These are phyloP conservation scores for Henckelia pumila DNA, from an alignment of 257 asterid species.

Conservation along the genomic window DNA sequence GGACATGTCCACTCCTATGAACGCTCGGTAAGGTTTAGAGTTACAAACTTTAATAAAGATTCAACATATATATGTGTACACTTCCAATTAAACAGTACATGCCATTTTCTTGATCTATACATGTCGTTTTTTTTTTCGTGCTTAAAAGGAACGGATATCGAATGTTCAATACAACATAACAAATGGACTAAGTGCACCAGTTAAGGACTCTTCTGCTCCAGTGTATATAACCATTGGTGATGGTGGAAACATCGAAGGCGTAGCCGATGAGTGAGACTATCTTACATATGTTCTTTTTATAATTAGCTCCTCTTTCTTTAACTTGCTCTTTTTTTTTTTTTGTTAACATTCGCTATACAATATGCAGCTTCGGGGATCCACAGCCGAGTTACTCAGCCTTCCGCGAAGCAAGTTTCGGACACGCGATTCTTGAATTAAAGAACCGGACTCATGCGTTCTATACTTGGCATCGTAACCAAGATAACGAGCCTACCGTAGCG, in stretches of 20 bases:
- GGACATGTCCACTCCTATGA: conserved; percentile 62
- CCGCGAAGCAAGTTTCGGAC: conserved; percentile 60
- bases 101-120: neutral
- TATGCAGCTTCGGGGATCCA: conserved; percentile 40
- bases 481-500: conserved; percentile 36
- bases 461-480: conserved; percentile 61
- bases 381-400: conserved; percentile 58
- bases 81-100: neutral
- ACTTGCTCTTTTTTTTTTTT: neutral
- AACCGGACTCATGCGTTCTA: conserved; percentile 52
- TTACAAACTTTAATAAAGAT: neutral
- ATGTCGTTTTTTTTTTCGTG: neutral
- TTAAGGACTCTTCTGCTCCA: conserved; percentile 44
- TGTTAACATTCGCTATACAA: neutral
- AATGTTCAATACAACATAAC: conserved; percentile 45
- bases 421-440: conserved; percentile 49
- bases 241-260: conserved; percentile 64
- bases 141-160: conserved; percentile 38
- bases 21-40: conserved; percentile 33
- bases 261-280: conserved; percentile 33
- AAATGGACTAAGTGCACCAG: conserved; percentile 40
- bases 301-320: neutral
- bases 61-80: neutral
- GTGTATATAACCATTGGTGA: conserved; percentile 54
- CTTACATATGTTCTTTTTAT: neutral